A percentile compares a stretch with the other conserved stretches of the same genome.
Evolutionary conservation across 345 rosid species (phyloP).

Genomic region (Brassica incana): DNA sequence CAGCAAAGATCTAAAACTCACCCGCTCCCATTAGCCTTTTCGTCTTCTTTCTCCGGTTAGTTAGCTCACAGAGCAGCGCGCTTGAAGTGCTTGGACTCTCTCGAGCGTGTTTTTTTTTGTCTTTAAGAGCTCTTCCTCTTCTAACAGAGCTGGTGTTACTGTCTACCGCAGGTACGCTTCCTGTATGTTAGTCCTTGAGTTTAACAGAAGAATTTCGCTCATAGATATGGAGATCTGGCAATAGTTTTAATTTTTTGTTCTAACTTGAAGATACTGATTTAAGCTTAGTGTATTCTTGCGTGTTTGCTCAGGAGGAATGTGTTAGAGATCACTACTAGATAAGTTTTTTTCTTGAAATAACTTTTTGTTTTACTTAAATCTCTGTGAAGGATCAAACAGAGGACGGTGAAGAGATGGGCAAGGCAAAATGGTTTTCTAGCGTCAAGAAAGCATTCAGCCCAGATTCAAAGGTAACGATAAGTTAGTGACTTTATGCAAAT

Average conservation of each 20-base stretch:
- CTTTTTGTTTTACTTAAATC: neutral
- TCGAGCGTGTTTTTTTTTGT: neutral
- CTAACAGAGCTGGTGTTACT: constrained; percentile 38
- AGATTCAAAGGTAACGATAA: constrained; percentile 62
- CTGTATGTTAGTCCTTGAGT: neutral
- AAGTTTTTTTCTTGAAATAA: constrained; percentile 8
- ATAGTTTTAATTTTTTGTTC: neutral
- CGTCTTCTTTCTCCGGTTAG: constrained; percentile 23
- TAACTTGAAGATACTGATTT: neutral
- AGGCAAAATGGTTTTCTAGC: constrained; percentile 84
- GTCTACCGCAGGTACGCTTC: constrained; percentile 10
- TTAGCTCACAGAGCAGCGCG: constrained; percentile 5
- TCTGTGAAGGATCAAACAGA: constrained; percentile 18
- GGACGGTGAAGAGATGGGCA: constrained; percentile 73
- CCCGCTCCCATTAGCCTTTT: constrained; percentile 16
- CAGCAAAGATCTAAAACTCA: constrained; percentile 34
- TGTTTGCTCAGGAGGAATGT: constrained; percentile 5
- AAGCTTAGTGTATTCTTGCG: neutral
- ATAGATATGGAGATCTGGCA: constrained; percentile 29
- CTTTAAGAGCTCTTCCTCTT: constrained; percentile 4
- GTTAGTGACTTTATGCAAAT: no score
- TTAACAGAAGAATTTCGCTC: constrained; percentile 11
- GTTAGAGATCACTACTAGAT: neutral
- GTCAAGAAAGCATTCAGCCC: constrained; percentile 88
- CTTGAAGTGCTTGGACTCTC: neutral